Conservation (phyloP, 331 rosid species). For the Malus hybrid region DNA sequence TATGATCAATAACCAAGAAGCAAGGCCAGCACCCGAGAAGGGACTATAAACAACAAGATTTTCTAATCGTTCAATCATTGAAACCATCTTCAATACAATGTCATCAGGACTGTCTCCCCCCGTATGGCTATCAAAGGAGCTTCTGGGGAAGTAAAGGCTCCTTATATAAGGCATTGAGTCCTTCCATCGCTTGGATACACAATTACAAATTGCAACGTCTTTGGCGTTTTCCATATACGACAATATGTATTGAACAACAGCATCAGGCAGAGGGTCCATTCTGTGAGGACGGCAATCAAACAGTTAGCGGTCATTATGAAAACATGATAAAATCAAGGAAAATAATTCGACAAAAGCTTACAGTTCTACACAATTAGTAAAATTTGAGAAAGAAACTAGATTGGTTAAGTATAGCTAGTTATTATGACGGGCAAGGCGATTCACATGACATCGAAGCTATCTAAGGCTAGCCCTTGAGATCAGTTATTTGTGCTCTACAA, state of each 20-base stretch:
- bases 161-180: conserved; percentile 46
- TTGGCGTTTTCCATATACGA: conserved; percentile 63
- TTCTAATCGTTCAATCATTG: conserved; percentile 43
- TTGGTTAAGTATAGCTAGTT: too few relatives aligned
- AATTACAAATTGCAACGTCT: conserved; percentile 75
- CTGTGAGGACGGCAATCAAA: conserved; percentile 28
- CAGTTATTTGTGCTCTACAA: neutral
- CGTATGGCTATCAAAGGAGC: conserved; percentile 51
- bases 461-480: neutral
- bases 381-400: neutral
- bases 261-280: conserved; percentile 90
- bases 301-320: neutral
- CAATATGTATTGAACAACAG: conserved; percentile 60
- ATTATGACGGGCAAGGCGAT: neutral
- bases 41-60: conserved; percentile 75
- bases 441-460: neutral
- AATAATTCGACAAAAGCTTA: too few relatives aligned
- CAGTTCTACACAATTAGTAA: neutral
- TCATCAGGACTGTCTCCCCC: conserved; percentile 41
- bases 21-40: conserved; percentile 69
- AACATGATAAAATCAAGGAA: neutral
- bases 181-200: conserved; percentile 84
- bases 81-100: conserved; percentile 64
- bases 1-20: conserved; percentile 59
- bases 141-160: conserved; percentile 76